These are phyloP conservation scores for Arthrobotrys sphaeroides DNA, from an alignment of 2,329 filamentous ascomycete genomes.

Conservation along the genomic window DNA sequence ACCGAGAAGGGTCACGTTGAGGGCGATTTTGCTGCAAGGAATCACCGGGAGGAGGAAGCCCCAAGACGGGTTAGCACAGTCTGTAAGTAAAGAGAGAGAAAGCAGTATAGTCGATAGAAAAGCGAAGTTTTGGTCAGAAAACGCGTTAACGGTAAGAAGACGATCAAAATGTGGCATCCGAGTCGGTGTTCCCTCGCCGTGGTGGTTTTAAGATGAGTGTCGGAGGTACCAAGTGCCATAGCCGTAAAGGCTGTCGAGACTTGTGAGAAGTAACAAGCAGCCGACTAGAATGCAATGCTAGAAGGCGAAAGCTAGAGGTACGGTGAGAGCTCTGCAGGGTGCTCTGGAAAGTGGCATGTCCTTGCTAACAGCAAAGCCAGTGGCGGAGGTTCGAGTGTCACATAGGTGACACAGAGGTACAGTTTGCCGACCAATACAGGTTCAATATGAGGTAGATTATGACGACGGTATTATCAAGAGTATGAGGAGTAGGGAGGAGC, in stretches of 20 bases:
- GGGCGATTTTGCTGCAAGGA: slow-evolving; percentile 47
- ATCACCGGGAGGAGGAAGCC: slow-evolving; percentile 37
- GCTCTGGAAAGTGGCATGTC: slow-evolving; percentile 29
- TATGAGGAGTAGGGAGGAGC: slow-evolving; percentile 29
- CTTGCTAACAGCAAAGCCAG: slow-evolving; percentile 17
- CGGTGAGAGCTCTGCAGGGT: neutral
- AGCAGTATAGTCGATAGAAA: slow-evolving; percentile 26
- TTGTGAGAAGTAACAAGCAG: slow-evolving; percentile 28
- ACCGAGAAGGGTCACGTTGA: slow-evolving; percentile 41
- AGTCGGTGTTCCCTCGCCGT: slow-evolving; percentile 12
- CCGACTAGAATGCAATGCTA: slow-evolving; percentile 40
- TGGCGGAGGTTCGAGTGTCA: slow-evolving; percentile 32
- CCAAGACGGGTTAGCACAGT: slow-evolving; percentile 52
- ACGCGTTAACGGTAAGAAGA: slow-evolving; percentile 23
- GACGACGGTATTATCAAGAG: slow-evolving; percentile 37
- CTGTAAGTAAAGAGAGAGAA: slow-evolving; percentile 29
- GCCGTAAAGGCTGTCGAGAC: slow-evolving; percentile 39
- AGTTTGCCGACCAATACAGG: slow-evolving; percentile 51
- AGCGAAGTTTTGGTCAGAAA: slow-evolving; percentile 20
- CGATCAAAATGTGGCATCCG: neutral
- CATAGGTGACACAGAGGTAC: slow-evolving; percentile 30
- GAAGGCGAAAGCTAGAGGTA: slow-evolving; percentile 31
- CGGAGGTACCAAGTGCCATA: slow-evolving; percentile 25
- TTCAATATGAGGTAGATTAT: slow-evolving; percentile 39
- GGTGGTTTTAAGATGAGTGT: neutral